Conservation (phyloP, 1,284 basidiomycete genomes). For the Gomphus sp. region DNA sequence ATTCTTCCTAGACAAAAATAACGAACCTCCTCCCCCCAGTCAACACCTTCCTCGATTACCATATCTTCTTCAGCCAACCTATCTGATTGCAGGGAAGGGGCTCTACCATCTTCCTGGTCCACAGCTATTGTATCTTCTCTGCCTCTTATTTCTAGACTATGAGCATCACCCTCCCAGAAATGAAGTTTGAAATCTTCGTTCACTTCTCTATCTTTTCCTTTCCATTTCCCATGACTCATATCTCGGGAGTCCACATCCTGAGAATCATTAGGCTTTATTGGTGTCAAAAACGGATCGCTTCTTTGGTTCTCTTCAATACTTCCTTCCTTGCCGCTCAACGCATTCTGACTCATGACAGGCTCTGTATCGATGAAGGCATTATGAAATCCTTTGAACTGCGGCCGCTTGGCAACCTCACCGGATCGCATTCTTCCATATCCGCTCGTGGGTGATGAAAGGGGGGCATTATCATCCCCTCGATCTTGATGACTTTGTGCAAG, state of each 20-base stretch:
- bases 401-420: neutral
- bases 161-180: neutral
- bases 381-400: constrained; percentile 7
- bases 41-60: constrained; percentile 26
- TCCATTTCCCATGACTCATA: constrained; percentile 4
- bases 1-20: neutral
- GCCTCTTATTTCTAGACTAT: constrained; percentile 8
- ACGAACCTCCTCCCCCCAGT: constrained; percentile 49
- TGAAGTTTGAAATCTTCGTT: neutral
- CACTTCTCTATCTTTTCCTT: constrained; percentile 10
- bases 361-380: constrained; percentile 4
- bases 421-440: neutral
- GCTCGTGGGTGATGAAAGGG: neutral
- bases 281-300: neutral
- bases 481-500: neutral
- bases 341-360: neutral
- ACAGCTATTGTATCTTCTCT: neutral
- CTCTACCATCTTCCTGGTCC: constrained; percentile 17
- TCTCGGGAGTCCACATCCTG: neutral
- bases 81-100: neutral
- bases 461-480: neutral
- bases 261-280: neutral
- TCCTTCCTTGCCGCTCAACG: neutral
- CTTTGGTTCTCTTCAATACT: neutral
- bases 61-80: constrained; percentile 18